Base-by-base conservation (phyloP, 176 grass and related monocot genomes). In the Carex pumila region DNA sequence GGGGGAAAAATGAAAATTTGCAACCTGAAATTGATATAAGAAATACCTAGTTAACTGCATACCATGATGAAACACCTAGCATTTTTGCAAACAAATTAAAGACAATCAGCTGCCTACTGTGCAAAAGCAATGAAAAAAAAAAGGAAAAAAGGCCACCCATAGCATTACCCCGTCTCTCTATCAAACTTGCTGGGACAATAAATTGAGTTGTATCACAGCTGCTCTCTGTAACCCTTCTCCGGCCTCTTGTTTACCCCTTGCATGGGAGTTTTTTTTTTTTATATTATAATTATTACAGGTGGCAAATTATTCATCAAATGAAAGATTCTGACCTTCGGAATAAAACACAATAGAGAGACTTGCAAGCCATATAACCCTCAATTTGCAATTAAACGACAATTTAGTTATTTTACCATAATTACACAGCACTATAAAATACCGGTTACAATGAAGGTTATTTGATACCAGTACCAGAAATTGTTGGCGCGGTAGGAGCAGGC, bases 121-220 rank as follows among this genome's bases (percentile, higher is more conserved):
- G 21, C 36, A 82, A 59, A 69, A 21, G 19, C 6, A 62, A 81
- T 52, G 13, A 30, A 64, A 3, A 85, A 84, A 25, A 25, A 25
- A 29, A 87, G 55, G 43, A 86, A 86, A 49, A 63, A 84, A 88
- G 81, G 82, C 91, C 95, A 95, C 95, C 95, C 92, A 98, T 98
- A 85, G 91, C 92, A 72, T 86, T 93, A 29, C 95, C 95, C 95
- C 95, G 95, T 87, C 89, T 88, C 71, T 98, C 91, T 86, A 95
- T 95, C 84, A 94, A 93, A 77, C 85, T 34, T 41, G 82, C 18
- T 60, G 92, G 91, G 66, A 98, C 92, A 79, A 43, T 65, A 71
- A 91, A 95, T 54, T 89, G 71, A 34, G 89, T 55, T 79, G 84
- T 73, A 79, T 31, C 0, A 72, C 34, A 80, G 78, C 58, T 73